These are phyloP conservation scores for Dendrostoma leiphaemia DNA, from an alignment of 2,329 filamentous ascomycete species.

Conservation along the genomic window DNA sequence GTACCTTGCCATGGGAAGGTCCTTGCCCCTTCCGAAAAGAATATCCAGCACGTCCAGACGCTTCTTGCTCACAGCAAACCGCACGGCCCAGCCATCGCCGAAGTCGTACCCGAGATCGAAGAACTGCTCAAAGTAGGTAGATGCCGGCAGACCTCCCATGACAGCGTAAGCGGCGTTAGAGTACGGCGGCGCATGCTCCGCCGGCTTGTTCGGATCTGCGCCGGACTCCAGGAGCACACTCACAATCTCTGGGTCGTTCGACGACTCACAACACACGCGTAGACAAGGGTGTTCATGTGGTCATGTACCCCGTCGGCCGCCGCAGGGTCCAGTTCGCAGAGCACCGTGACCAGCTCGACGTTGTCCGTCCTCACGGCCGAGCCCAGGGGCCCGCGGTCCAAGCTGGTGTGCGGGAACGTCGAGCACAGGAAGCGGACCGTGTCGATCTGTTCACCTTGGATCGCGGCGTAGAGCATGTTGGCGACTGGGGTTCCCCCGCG, in stretches of 20 bases:
- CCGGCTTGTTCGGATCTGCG: background rate
- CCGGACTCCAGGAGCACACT: background rate
- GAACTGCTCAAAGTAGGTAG: background rate
- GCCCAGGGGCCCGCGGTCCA: background rate
- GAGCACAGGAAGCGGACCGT: background rate
- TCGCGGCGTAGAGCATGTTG: background rate
- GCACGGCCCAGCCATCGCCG: background rate
- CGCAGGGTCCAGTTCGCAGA: background rate
- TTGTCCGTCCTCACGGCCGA: background rate
- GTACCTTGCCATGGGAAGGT: background rate
- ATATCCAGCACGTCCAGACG: background rate
- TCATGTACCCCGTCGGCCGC: background rate
- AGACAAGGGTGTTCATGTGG: background rate
- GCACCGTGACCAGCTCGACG: background rate
- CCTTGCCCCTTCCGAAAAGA: background rate
- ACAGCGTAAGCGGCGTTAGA: background rate
- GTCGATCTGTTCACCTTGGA: background rate
- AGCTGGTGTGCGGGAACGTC: background rate
- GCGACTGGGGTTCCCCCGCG: background rate
- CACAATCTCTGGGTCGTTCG: background rate
- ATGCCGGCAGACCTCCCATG: background rate
- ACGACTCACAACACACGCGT: background rate
- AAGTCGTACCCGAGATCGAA: background rate
- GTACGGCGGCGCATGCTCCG: background rate
- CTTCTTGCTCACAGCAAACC: background rate